These are phyloP conservation scores for Boletellus sp. DNA, from an alignment of 768 basidiomycete genomes.

Conservation along the genomic window DNA sequence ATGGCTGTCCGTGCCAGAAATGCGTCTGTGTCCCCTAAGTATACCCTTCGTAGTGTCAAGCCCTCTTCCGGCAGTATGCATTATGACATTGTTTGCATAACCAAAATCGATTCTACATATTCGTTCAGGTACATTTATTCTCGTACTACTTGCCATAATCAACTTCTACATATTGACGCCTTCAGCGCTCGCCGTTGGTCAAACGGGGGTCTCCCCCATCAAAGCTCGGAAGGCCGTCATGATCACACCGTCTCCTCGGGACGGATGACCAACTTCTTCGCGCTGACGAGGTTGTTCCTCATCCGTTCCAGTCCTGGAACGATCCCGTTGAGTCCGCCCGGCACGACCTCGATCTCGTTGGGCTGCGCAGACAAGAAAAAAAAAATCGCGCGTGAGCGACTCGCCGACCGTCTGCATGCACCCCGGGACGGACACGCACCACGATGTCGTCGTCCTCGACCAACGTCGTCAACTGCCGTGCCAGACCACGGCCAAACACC, in stretches of 20 bases:
- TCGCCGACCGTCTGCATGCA: not conserved
- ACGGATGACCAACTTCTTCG: conserved; percentile 23
- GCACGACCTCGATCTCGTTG: conserved; percentile 27
- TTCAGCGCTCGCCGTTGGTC: too few species aligned
- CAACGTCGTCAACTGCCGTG: conserved; percentile 7
- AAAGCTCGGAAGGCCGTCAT: too few species aligned
- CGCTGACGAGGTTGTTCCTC: conserved; percentile 37
- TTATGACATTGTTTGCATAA: too few species aligned
- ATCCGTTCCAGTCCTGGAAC: conserved; percentile 31
- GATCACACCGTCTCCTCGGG: conserved; percentile 30
- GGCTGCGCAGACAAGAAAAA: conserved; percentile 10
- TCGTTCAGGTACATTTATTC: too few species aligned
- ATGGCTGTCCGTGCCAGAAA: too few species aligned
- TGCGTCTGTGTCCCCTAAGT: too few species aligned
- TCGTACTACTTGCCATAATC: too few species aligned
- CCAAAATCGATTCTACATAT: too few species aligned
- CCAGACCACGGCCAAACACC: conserved; percentile 12
- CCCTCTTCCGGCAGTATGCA: too few species aligned
- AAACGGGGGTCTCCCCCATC: too few species aligned
- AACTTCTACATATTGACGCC: too few species aligned
- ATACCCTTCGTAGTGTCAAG: too few species aligned
- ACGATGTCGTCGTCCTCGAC: conserved; percentile 16
- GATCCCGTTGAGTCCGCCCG: conserved; percentile 37
- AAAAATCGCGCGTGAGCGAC: not conserved
- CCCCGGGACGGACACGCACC: conserved; percentile 1